Evolutionary conservation across 2,329 filamentous ascomycete genomes (phyloP), one percentile per base, ranked within the genome.

Genomic region (Fusarium tricinctum): DNA sequence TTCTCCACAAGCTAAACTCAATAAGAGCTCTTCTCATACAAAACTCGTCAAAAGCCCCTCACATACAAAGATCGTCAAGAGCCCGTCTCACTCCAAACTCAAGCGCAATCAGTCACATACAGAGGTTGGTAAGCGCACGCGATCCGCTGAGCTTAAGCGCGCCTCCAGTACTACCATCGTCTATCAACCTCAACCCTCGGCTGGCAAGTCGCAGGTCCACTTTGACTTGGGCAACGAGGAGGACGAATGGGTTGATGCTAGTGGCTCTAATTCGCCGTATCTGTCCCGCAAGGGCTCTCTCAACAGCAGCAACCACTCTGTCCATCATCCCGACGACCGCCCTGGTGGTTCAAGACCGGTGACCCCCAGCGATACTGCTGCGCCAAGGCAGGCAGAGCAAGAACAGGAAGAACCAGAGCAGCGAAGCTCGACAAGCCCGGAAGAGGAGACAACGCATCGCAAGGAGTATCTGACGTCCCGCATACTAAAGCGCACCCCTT

Each of bases 201-300:
- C 69, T 72, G 86, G 69, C 69, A 87, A 85, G 74, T 77, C 78
- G 26, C 84, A 86, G 66, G 88, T 90, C 32, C 88, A 89, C 73
- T 91, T 91, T 71, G 87, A 89, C 71, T 81, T 91, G 54, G 88
- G 88, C 52, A 84, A 80, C 70, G 79, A 81, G 39, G 84, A 87
- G 52, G 87, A 88, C 81, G 88, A 88, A 79, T 91, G 89, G 89
- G 86, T 90, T 42, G 89, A 91, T 77, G 88, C 88, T 61, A 90
- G 87, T 77, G 84, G 83, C 46, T 89, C 86, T 58, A 88, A 88
- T 51, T 89, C 87, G 13, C 88, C 88, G 6, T 85, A 88, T 64
- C 78, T 80, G 45, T 81, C 79, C 51, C 78, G 79, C 57, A 81
- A 81, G 67, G 78, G 83, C 26, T 87, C 85, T 4, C 77, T 85